These are phyloP conservation scores for Benincasa hispida DNA, from an alignment of 306 rosid genomes.

Conservation along the genomic window DNA sequence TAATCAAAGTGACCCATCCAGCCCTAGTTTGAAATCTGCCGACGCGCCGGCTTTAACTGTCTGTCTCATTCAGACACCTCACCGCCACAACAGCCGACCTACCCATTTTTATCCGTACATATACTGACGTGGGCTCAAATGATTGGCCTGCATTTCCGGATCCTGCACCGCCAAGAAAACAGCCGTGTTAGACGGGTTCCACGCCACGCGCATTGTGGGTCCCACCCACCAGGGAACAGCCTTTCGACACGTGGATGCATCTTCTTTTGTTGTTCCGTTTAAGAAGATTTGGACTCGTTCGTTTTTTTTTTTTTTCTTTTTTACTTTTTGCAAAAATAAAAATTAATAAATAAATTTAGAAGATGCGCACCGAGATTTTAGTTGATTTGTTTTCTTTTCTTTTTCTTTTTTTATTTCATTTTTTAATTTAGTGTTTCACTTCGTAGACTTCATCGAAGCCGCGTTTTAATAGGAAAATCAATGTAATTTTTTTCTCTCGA, in stretches of 20 bases:
- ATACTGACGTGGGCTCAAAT: neutral
- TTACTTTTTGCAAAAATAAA: neutral
- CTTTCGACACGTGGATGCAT: neutral
- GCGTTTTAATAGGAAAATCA: too few species aligned
- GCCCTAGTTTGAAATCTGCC: neutral
- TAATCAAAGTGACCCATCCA: neutral
- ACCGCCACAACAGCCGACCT: conserved; percentile 8
- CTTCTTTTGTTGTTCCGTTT: neutral
- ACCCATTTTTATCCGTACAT: neutral
- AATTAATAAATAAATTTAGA: neutral
- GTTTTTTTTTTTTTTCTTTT: neutral
- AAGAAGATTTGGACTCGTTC: neutral
- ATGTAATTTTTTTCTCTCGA: too few species aligned
- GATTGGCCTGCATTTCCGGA: neutral
- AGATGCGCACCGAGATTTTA: neutral
- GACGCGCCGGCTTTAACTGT: conserved; percentile 15
- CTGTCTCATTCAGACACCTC: conserved; percentile 12
- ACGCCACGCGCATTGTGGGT: neutral
- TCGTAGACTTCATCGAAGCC: too few species aligned
- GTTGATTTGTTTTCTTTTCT: too few species aligned
- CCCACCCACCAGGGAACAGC: neutral
- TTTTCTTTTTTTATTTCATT: too few species aligned
- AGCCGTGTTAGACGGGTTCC: neutral
- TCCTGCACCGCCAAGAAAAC: neutral
- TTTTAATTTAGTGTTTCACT: too few species aligned